A percentile compares a stretch with the other conserved stretches of the same genome.
Evolutionary conservation across 179 eudicot genomes (phyloP).

Genomic region (Dionaea muscipula): DNA sequence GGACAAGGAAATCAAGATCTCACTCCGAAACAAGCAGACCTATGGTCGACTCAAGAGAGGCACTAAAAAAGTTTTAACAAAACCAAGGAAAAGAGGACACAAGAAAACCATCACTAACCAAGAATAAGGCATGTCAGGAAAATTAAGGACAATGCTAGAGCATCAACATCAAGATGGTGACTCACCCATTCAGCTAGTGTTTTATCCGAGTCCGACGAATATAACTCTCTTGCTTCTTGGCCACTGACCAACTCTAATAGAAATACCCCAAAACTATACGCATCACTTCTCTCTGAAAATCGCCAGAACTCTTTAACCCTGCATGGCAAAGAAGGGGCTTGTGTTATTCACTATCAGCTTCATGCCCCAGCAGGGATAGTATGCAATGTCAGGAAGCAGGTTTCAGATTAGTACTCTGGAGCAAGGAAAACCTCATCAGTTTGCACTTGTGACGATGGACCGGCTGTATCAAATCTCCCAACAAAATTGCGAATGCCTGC

Average conservation of each 20-base stretch:
- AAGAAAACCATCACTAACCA: not conserved
- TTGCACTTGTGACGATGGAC: slow-evolving; percentile 63
- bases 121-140: not conserved
- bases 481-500: slow-evolving; percentile 85
- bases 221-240: slow-evolving; percentile 53
- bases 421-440: slow-evolving; percentile 77
- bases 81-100: too few species aligned
- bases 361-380: not conserved
- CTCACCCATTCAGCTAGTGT: slow-evolving; percentile 76
- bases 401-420: slow-evolving; percentile 58
- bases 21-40: too few species aligned
- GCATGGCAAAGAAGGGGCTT: slow-evolving; percentile 12
- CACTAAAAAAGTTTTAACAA: too few species aligned
- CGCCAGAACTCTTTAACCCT: slow-evolving; percentile 85
- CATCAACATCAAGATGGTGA: slow-evolving; percentile 6
- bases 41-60: too few species aligned
- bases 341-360: not conserved
- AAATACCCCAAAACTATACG: slow-evolving; percentile 88
- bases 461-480: slow-evolving; percentile 58
- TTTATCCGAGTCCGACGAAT: slow-evolving; percentile 39
- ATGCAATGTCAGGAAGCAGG: not conserved
- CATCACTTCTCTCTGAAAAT: slow-evolving; percentile 87
- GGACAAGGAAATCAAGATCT: too few species aligned
- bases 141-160: not conserved
- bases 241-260: slow-evolving; percentile 83